These are phyloP conservation scores for Aspergillus flavus DNA, from an alignment of 2,329 filamentous ascomycete genomes.

Conservation along the genomic window DNA sequence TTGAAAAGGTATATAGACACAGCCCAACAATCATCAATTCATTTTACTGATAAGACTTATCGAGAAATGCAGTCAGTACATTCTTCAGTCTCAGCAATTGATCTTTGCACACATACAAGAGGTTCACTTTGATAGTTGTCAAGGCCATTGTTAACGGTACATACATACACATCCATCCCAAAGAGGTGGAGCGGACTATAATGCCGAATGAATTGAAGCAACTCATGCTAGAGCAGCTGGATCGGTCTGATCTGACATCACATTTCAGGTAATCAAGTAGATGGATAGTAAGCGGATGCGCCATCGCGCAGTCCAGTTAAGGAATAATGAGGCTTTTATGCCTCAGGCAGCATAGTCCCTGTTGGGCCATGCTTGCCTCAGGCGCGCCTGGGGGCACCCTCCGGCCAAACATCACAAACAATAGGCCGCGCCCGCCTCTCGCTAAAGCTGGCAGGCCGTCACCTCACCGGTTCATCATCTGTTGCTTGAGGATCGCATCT, in stretches of 20 bases:
- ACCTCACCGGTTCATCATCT: constrained; percentile 31
- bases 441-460: constrained; percentile 29
- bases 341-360: constrained; percentile 1
- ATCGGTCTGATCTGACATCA: not conserved
- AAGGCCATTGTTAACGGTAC: not conserved
- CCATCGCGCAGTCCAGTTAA: not conserved
- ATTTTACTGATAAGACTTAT: not conserved
- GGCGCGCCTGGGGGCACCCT: constrained; percentile 7
- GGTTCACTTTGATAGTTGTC: not conserved
- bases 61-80: not conserved
- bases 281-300: not conserved
- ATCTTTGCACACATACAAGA: not conserved
- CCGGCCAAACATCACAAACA: constrained; percentile 24
- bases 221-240: not conserved
- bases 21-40: not conserved
- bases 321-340: not conserved
- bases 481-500: constrained; percentile 28
- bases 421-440: constrained; percentile 21
- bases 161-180: not conserved
- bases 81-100: not conserved
- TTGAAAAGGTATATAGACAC: not conserved
- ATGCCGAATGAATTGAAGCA: not conserved
- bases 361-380: constrained; percentile 15
- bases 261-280: not conserved
- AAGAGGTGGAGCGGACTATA: not conserved